phyloP scores from a whole-genome alignment of 768 basidiomycete genomes.

The Rickenella mellea region DNA sequence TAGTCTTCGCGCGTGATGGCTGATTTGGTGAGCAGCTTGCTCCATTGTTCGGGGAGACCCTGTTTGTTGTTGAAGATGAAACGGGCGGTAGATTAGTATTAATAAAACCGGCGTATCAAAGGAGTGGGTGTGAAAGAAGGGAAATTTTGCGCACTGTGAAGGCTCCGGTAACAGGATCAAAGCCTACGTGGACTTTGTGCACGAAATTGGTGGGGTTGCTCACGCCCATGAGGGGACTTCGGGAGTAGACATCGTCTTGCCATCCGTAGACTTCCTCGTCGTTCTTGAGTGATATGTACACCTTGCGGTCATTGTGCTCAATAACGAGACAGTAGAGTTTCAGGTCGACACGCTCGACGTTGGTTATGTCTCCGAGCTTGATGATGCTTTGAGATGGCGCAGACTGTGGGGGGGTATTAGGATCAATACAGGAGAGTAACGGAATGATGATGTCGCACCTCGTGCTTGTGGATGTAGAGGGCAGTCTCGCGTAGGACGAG shows the following conservation, averaged over 20 bases:
- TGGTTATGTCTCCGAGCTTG: slow-evolving; percentile 65
- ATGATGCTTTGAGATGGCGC: slow-evolving; percentile 53
- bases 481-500: slow-evolving; percentile 74
- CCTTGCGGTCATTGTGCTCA: slow-evolving; percentile 77
- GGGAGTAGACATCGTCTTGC: slow-evolving; percentile 94
- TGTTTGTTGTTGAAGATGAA: slow-evolving; percentile 22
- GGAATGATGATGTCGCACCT: slow-evolving; percentile 39
- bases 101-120: neutral
- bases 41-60: slow-evolving; percentile 98
- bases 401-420: slow-evolving; percentile 25
- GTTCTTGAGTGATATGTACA: slow-evolving; percentile 74
- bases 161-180: slow-evolving; percentile 86
- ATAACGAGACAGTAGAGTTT: slow-evolving; percentile 91
- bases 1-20: slow-evolving; percentile 98
- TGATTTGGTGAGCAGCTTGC: slow-evolving; percentile 89
- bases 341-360: slow-evolving; percentile 85
- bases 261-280: slow-evolving; percentile 98
- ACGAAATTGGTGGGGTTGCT: slow-evolving; percentile 96
- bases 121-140: neutral
- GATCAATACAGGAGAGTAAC: neutral
- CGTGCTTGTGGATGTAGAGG: slow-evolving; percentile 81
- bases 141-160: slow-evolving; percentile 67
- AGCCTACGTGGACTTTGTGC: slow-evolving; percentile 97
- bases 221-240: slow-evolving; percentile 88
- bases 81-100: slow-evolving; percentile 1